phyloP scores from a whole-genome alignment of 345 rosid species.

The Psidium guajava region DNA sequence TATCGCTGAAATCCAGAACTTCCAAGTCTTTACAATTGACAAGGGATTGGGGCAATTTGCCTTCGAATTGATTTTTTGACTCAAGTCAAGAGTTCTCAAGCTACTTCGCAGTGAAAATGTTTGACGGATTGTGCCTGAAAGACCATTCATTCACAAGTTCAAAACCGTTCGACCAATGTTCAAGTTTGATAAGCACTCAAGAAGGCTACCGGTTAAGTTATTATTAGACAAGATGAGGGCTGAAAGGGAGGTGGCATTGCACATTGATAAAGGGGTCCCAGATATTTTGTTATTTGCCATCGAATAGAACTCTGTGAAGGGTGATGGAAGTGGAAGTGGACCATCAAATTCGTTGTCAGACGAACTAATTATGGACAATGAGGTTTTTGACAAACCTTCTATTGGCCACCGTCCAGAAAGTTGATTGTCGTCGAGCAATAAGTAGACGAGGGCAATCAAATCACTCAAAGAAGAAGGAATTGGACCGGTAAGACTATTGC shows the following conservation, averaged over 20 bases:
- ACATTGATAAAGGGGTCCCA: not conserved
- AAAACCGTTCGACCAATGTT: not conserved
- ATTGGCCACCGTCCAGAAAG: constrained; percentile 7
- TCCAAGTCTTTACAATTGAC: not conserved
- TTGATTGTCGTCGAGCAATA: constrained; percentile 2
- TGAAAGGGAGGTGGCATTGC: not conserved
- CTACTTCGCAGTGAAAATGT: not conserved
- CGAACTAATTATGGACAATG: not conserved
- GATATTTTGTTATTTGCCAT: not conserved
- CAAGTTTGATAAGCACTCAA: not conserved
- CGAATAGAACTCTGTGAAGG: fast-evolving
- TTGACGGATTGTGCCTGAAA: not conserved
- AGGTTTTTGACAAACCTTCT: not conserved
- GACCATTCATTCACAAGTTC: not conserved
- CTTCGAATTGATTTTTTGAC: not conserved
- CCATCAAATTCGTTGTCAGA: not conserved
- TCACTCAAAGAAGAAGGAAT: not conserved
- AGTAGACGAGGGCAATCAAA: not conserved
- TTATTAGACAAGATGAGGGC: not conserved
- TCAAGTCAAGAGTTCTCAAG: not conserved
- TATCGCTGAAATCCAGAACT: not conserved
- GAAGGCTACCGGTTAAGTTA: not conserved
- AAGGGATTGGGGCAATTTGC: constrained; percentile 3
- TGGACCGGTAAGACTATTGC: not conserved
- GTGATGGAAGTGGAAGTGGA: not conserved